A percentile compares a stretch with the other conserved stretches of the same genome.
Evolutionary conservation across 768 basidiomycete species (phyloP).

Genomic region (Auriscalpium orientale): DNA sequence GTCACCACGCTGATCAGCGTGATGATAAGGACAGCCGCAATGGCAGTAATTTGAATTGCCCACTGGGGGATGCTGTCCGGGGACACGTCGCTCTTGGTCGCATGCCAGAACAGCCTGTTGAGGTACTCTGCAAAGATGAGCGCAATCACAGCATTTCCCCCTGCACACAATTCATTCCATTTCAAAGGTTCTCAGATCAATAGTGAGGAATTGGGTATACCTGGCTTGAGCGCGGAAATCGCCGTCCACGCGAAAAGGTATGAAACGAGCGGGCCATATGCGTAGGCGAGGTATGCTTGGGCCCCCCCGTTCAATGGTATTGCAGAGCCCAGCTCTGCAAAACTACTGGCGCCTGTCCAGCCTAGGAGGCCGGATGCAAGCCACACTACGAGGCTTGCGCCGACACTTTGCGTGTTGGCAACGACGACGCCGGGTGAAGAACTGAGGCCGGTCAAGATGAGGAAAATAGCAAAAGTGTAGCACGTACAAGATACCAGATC

Average conservation of each 20-base stretch:
- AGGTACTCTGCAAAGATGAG: constrained; percentile 91
- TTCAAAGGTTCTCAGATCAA: not conserved
- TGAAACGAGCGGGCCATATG: constrained; percentile 79
- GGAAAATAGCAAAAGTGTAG: not conserved
- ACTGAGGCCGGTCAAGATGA: constrained; percentile 30
- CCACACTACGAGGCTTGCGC: constrained; percentile 86
- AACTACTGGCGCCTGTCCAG: constrained; percentile 96
- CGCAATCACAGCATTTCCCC: constrained; percentile 75
- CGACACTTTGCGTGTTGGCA: constrained; percentile 82
- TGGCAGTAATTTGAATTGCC: constrained; percentile 85
- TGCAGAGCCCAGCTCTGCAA: constrained; percentile 84
- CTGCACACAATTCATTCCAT: constrained; percentile 26
- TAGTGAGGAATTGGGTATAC: constrained; percentile 27
- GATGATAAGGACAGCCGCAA: constrained; percentile 62
- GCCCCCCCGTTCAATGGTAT: constrained; percentile 66
- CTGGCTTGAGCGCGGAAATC: constrained; percentile 82
- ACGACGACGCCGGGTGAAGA: constrained; percentile 91
- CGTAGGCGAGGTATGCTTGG: constrained; percentile 81
- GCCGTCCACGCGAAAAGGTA: constrained; percentile 96
- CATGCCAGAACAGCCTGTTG: constrained; percentile 81
- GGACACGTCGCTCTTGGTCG: constrained; percentile 59
- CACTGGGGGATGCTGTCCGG: constrained; percentile 80
- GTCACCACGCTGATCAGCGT: constrained; percentile 74
- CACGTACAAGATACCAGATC: constrained; percentile 87
- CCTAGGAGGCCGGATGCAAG: constrained; percentile 71